A percentile compares a stretch with the other conserved stretches of the same genome.
These are phyloP conservation scores for Glaciozyma martinii DNA, from an alignment of 768 basidiomycete species.

Conservation along the genomic window DNA sequence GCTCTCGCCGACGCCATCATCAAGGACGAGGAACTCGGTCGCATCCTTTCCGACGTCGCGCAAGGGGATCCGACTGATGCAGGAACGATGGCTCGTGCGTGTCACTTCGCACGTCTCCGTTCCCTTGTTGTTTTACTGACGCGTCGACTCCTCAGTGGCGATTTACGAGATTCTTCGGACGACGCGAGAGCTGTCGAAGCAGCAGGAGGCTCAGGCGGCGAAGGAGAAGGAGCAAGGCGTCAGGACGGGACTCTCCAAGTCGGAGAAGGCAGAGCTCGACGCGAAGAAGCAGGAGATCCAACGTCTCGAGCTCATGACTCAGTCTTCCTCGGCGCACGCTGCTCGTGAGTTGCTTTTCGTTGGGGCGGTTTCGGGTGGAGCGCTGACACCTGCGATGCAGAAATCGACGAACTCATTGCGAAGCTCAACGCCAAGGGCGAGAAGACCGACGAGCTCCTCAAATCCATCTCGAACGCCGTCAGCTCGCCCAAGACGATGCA, in stretches of 20 bases:
- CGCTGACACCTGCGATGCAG: background rate
- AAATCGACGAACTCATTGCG: conserved; percentile 20
- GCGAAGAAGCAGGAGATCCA: conserved; percentile 13
- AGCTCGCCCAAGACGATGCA: conserved; percentile 6
- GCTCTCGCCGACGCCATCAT: background rate
- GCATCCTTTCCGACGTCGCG: background rate
- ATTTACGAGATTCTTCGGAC: conserved; percentile 17
- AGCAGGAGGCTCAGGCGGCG: conserved; percentile 9
- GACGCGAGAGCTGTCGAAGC: conserved; percentile 3
- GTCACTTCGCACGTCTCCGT: background rate
- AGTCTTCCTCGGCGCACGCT: conserved; percentile 4
- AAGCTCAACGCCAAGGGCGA: conserved; percentile 6
- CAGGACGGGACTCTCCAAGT: background rate
- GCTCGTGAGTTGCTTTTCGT: conserved; percentile 5
- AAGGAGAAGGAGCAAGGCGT: background rate
- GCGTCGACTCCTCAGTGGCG: background rate
- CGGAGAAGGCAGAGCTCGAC: conserved; percentile 20
- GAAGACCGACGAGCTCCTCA: conserved; percentile 9
- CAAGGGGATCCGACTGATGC: background rate
- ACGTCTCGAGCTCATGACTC: conserved; percentile 7
- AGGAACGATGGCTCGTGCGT: background rate
- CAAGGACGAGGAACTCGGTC: background rate
- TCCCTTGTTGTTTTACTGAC: background rate
- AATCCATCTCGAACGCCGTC: conserved; percentile 9
- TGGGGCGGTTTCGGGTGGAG: background rate